These are phyloP conservation scores for Wickerhamomyces sp. DNA, from an alignment of 1,139 yeast genomes.

Conservation along the genomic window DNA sequence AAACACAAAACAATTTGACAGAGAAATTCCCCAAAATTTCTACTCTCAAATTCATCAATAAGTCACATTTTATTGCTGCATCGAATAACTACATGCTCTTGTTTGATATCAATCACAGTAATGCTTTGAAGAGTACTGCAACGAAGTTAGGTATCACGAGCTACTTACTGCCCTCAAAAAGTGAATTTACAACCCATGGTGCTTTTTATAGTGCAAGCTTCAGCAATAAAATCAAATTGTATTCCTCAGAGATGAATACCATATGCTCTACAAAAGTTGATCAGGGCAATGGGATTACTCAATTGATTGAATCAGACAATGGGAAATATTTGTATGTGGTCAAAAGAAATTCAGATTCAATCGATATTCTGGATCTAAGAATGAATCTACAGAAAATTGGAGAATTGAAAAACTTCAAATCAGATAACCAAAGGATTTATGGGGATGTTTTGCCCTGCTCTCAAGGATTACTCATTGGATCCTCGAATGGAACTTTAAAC, in stretches of 20 bases:
- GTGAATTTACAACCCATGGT: constrained; percentile 11
- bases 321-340: constrained; percentile 25
- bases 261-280: constrained; percentile 3
- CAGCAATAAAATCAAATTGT: constrained; percentile 11
- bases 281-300: constrained; percentile 26
- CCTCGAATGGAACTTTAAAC: constrained; percentile 22
- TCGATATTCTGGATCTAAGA: constrained; percentile 27
- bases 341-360: constrained; percentile 21
- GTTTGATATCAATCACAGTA: constrained; percentile 24
- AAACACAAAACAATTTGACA: constrained; percentile 17
- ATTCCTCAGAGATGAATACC: constrained; percentile 4
- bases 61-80: constrained; percentile 20
- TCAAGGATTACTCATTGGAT: constrained; percentile 25
- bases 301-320: constrained; percentile 26
- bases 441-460: constrained; percentile 20
- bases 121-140: constrained; percentile 3
- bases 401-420: constrained; percentile 5
- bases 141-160: constrained; percentile 15
- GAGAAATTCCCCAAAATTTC: constrained; percentile 23
- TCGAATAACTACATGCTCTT: constrained; percentile 17
- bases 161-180: constrained; percentile 8
- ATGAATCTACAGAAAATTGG: constrained; percentile 25
- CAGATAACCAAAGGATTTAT: constrained; percentile 24
- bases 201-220: constrained; percentile 17
- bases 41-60: constrained; percentile 15